Conservation (phyloP, 352 stramenopile genomes). For the Blastocystis sp. region DNA sequence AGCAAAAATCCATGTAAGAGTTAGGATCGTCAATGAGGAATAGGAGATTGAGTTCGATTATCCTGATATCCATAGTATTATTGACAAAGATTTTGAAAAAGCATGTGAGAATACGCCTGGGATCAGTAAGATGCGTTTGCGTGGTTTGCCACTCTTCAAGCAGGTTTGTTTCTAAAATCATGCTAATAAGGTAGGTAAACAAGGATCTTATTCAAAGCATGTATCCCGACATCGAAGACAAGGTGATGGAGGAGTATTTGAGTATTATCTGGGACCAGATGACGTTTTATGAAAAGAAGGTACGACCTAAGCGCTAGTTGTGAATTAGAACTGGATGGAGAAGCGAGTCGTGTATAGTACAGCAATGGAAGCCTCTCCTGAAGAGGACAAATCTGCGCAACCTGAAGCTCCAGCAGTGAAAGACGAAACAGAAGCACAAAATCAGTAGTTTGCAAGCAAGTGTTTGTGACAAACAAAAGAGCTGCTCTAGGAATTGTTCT, state of each 20-base stretch:
- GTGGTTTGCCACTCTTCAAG: not conserved
- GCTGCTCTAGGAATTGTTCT: slow-evolving; percentile 67
- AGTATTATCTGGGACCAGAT: slow-evolving; percentile 43
- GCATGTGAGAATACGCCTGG: not conserved
- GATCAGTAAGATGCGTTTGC: not conserved
- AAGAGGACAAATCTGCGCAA: not conserved
- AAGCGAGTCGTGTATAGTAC: slow-evolving; percentile 31
- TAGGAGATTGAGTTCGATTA: slow-evolving; percentile 58
- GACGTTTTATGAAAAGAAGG: slow-evolving; percentile 60
- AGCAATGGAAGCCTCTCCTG: not conserved
- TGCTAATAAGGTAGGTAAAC: not conserved
- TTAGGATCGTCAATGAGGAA: not conserved
- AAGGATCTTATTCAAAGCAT: not conserved
- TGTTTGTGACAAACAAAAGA: slow-evolving; percentile 69
- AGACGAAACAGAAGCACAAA: not conserved
- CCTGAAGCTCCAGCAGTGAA: not conserved
- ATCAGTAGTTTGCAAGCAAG: not conserved
- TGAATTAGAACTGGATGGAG: slow-evolving; percentile 55
- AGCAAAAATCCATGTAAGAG: not conserved
- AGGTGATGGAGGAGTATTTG: not conserved
- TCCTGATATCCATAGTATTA: slow-evolving; percentile 24
- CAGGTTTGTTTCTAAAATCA: not conserved
- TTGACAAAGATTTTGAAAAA: slow-evolving; percentile 28
- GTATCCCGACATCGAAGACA: not conserved
- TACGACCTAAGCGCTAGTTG: not conserved